A percentile compares a stretch with the other conserved stretches of the same genome.
Evolutionary conservation across 2,329 filamentous ascomycete genomes (phyloP).

Genomic region (Laburnicola sp.): DNA sequence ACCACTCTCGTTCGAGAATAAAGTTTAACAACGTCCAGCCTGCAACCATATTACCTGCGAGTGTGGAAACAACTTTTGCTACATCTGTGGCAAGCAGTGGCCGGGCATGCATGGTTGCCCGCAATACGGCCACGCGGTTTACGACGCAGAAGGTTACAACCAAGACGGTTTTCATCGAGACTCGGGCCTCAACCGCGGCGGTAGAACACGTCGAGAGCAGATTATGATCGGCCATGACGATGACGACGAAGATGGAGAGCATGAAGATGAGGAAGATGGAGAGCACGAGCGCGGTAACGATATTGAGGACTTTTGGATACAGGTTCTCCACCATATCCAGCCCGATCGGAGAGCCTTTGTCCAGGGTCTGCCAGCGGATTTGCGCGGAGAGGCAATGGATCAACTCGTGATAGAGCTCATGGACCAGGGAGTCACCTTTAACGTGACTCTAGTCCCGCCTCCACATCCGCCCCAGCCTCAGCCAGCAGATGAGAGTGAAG

Average conservation of each 20-base stretch:
- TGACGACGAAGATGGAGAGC: slow-evolving; percentile 11
- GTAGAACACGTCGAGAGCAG: slow-evolving; percentile 24
- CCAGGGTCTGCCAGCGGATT: slow-evolving; percentile 11
- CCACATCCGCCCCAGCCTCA: slow-evolving; percentile 26
- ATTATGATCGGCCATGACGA: slow-evolving; percentile 4
- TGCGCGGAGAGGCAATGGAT: slow-evolving; percentile 19
- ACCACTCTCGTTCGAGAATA: too few species aligned
- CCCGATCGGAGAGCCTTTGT: slow-evolving; percentile 14
- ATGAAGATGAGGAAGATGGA: slow-evolving; percentile 15
- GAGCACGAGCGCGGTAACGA: slow-evolving; percentile 11
- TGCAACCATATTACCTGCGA: slow-evolving; percentile 41
- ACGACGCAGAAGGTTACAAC: slow-evolving; percentile 39
- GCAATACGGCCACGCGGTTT: slow-evolving; percentile 32
- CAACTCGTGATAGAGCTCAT: slow-evolving; percentile 24
- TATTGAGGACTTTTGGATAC: slow-evolving; percentile 6
- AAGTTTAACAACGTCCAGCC: slow-evolving; percentile 10
- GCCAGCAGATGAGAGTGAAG: slow-evolving; percentile 19
- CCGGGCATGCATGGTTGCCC: slow-evolving; percentile 36
- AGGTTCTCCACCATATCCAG: slow-evolving; percentile 20
- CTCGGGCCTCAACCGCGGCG: slow-evolving; percentile 31
- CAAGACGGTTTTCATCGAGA: slow-evolving; percentile 35
- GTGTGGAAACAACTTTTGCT: slow-evolving; percentile 39
- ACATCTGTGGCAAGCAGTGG: slow-evolving; percentile 38
- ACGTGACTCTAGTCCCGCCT: slow-evolving; percentile 16
- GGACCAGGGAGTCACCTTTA: slow-evolving; percentile 20